Evolutionary conservation across 176 grass and related monocot species (phyloP), one percentile per base, ranked within the genome.

Genomic region (Musa schizocarpa): DNA sequence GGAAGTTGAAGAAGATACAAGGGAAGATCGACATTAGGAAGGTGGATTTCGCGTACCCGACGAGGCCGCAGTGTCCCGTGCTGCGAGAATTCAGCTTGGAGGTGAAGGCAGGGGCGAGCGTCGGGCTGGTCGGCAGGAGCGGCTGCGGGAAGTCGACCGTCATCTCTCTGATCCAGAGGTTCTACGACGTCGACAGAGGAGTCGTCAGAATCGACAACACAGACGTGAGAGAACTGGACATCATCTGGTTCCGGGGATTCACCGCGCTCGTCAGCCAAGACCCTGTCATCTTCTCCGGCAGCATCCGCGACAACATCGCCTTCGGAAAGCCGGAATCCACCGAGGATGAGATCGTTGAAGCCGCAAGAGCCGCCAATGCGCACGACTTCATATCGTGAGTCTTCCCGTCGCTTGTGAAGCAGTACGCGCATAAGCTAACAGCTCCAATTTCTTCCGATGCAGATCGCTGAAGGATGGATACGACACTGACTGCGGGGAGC

Each of bases 301-400:
- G 74, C 70, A 85, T 98, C 77, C 81, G 80, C 57, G 88, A 91
- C 52, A 98, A 98, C 63, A 99, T 99, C 77, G 90, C 86, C 76
- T 94, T 99, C 13, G 90, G 95, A 25, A 99, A 99, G 67, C 95
- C 90, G 65, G 90, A 94, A 88, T 86, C 90, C 66, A 82, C 80
- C 59, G 95, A 99, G 81, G 88, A 94, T 23, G 95, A 92, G 84
- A 91, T 98, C 25, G 63, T 91, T 25, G 88, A 93, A 69, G 88
- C 95, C 51, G 88, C 95, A 75, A 93, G 84, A 87, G 84, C 95
- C 0, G 90, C 95, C 71, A 99, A 99, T 71, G 95, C 95, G 11
- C 90, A 99, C 68, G 95, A 87, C 68, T 94, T 99, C 84, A 94
- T 94, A 69, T 99, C 95, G 90, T 99, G 87, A 86, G 87, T 89